Percentiles rank a stretch among this genome's conserved stretches.
Conservation (phyloP, 73 alveolate species). For the Symbiodinium natans region DNA sequence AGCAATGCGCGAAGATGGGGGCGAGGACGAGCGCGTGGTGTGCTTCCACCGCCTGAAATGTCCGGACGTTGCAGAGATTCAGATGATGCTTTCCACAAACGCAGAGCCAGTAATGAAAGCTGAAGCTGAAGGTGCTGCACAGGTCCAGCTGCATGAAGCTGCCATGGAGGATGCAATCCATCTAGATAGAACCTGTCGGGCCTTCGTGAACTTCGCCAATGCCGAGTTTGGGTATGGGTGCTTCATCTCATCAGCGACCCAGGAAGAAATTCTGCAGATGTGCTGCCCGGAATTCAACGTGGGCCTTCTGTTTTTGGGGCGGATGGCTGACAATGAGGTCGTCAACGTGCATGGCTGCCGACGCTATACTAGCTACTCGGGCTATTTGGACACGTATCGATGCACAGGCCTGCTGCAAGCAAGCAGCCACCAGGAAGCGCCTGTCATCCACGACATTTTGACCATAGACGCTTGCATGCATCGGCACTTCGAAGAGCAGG, state of each 20-base stretch:
- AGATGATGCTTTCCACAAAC: too few relatives aligned
- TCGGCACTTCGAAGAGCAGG: background rate
- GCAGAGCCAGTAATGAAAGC: too few relatives aligned
- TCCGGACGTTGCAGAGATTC: too few relatives aligned
- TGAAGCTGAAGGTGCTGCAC: too few relatives aligned
- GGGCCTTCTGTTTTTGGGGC: background rate
- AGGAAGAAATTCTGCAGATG: conserved; percentile 15
- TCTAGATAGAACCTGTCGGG: background rate
- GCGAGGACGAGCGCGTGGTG: too few relatives aligned
- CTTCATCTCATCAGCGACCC: background rate
- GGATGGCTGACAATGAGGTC: background rate
- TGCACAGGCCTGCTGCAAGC: background rate
- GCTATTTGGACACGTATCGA: background rate
- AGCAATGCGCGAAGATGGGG: too few relatives aligned
- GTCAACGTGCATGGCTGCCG: background rate
- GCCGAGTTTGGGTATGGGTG: background rate
- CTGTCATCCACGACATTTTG: background rate
- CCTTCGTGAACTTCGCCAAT: conserved; percentile 24
- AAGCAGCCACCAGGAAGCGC: background rate
- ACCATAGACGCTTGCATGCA: background rate
- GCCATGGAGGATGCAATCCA: too few relatives aligned
- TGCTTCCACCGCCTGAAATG: too few relatives aligned
- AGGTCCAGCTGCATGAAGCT: too few relatives aligned
- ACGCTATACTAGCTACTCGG: background rate
- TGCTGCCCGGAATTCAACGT: conserved; percentile 1